These are phyloP conservation scores for Gaeumannomyces sp. DNA, from an alignment of 2,329 filamentous ascomycete species.

Conservation along the genomic window DNA sequence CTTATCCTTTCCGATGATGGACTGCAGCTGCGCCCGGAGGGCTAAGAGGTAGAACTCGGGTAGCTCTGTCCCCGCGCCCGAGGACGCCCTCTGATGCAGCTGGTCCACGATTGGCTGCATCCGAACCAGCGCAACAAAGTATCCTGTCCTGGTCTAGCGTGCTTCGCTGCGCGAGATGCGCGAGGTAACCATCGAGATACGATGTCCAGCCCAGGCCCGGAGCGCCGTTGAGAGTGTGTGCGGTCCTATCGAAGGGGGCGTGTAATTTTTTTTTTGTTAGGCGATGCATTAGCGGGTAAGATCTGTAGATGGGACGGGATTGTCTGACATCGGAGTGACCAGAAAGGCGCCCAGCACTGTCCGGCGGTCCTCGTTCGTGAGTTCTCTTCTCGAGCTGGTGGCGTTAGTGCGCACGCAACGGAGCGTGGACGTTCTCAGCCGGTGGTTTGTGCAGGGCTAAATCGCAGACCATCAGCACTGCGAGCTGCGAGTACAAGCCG, in stretches of 20 bases:
- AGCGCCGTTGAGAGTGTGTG: no score
- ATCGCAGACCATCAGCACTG: conserved; percentile 34
- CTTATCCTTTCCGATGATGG: no score
- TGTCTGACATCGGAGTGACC: conserved; percentile 28
- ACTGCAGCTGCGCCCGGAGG: no score
- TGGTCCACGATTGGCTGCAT: conserved; percentile 20
- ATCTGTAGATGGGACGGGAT: conserved; percentile 8
- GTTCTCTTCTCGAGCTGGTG: conserved; percentile 4
- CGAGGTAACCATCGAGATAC: conserved; percentile 18
- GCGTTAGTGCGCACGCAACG: no score
- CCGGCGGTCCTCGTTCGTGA: conserved; percentile 18
- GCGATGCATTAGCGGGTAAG: no score
- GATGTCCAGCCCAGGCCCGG: conserved; percentile 18
- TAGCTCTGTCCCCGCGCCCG: no score
- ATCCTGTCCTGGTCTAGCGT: conserved; percentile 16
- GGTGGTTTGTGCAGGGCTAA: conserved; percentile 33
- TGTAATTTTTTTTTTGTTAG: no score
- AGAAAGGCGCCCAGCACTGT: conserved; percentile 18
- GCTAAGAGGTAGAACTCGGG: no score
- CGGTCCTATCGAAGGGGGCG: no score
- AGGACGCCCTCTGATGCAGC: no score
- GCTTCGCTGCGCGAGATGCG: conserved; percentile 11
- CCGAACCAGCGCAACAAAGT: conserved; percentile 15
- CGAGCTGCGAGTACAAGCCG: conserved; percentile 32
- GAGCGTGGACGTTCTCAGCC: conserved; percentile 13